Evolutionary conservation across 2,329 filamentous ascomycete genomes (phyloP), one percentile per base, ranked within the genome.

Genomic region (Cordyceps militaris): DNA sequence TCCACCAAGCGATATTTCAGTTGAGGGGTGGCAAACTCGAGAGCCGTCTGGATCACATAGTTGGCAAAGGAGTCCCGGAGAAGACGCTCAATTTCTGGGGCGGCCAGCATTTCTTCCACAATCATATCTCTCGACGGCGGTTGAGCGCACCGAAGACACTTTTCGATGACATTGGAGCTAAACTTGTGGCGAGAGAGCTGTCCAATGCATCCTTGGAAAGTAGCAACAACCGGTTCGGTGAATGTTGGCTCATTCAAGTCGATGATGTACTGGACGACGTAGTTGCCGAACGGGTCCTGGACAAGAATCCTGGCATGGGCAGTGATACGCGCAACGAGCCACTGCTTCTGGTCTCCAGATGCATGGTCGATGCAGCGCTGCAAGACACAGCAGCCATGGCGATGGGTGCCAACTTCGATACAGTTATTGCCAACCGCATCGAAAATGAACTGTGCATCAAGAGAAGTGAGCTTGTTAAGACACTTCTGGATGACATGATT

Each of bases 401-500:
- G 91, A 69, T 99, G 94, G 56, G 94, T 99, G 61, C 94, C 94
- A 56, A 99, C 94, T 57, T 88, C 86, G 62, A 97, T 81, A 70
- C 91, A 96, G 70, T 94, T 82, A 56, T 80, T 80, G 62, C 92
- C 93, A 63, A 97, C 94, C 54, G 93, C 92, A 67, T 94, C 88
- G 66, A 97, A 97, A 70, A 99, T 97, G 79, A 99, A 99, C 70
- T 96, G 87, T 13, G 92, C 90, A 71, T 97, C 89, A 51, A 82
- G 76, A 1, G 91, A 80, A 62, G 85, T 87, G 40, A 99, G 86
- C 72, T 96, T 95, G 76, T 97, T 99, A 56, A 99, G 82, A 68
- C 94, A 99, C 76, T 99, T 99, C 75, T 99, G 94, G 63, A 99
- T 97, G 67, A 99, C 94, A 67, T 99, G 94, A 67, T 99, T 99